Base-by-base conservation (phyloP, 306 rosid species). In the Rosa persica region DNA sequence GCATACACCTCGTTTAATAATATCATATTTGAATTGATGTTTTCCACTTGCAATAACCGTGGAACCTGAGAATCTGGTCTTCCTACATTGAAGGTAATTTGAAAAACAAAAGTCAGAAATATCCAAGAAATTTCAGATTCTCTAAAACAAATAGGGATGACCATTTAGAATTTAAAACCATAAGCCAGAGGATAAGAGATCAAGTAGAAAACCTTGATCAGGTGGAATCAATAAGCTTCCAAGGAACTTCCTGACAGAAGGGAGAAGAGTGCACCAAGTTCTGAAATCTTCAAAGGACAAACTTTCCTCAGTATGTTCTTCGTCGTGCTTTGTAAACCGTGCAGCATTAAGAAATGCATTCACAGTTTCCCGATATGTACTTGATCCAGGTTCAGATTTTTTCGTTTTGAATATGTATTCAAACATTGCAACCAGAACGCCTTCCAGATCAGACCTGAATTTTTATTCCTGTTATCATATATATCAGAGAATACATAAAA, bases 361-460 rank as follows among this genome's bases (percentile, higher is more conserved):
- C 74, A 85, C 87, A 58, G 67, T 65, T n/a, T 86, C 90, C 38
- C 77, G 77, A 75, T 83, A 74, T 27, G 93, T 84, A 84, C 76
- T 88, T 67, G 88, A 84, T 67, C 78, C 78, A 78, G 62, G 84
- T 62, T 90, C 89, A 77, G 89, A 58, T 61, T 76, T 84, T 52
- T 89, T 61, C 69, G 12, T 38, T 74, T 79, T 75, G 75, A 91
- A 89, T 80, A 87, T 68, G 81, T 61, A 51, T 16, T 86, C 83
- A 77, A 86, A 82, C 74, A 92, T 87, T 67, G 87, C 82, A 67
- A 42, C 69, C 79, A 93, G 74, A 86, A 86, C 91, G 44, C 89
- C 79, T 81, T 93, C 90, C 89, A 93, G 82, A 81, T 93, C 98
- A 60, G 91, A 87, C 93, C 98, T 95, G 91, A 71, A 89, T 85